Base-by-base conservation (phyloP, 345 rosid species). In the Xanthoceras sorbifolium region DNA sequence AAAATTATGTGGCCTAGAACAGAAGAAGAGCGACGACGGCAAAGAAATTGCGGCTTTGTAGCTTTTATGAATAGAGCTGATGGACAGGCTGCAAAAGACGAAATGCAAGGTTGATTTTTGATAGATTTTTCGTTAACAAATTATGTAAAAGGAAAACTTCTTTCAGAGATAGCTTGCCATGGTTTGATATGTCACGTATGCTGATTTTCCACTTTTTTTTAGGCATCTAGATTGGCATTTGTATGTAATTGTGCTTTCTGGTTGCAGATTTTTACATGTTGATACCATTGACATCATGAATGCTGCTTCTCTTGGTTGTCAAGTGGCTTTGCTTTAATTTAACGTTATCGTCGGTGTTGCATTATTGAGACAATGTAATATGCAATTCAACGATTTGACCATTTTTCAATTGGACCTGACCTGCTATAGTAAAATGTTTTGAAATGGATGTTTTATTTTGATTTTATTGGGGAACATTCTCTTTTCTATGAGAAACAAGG, bases 1-100 rank as follows among this genome's bases (percentile, higher is more conserved):
- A 94, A 96, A 85, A 96, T 96, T 85, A 96, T 96, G 98, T 96
- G 99, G 98, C 98, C 98, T 62, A 86, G 99, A 87, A 94, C 98
- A 63, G 99, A 96, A 60, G 99, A 97, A 81, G 99, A 97, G 87
- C 79, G 88, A 67, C 91, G 92, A 75, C 88, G 98, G 69, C 97
- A 94, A 85, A 88, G 99, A 85, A 92, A 94, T 83, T 94, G 98
- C 80, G 99, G 97, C 40, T 94, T 97, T 82, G 99, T 94, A 70
- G 94, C 99, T 70, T 97, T 97, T 83, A 94, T 97, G 99, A 89
- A 92, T 71, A 88, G 99, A 86, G 90, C 89, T 77, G 98, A 97
- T 84, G 99, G 97, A 73, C 99, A 97, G 84, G 99, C 98, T 79
- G 99, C 99, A 64, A 92, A 94, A 88, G 98, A 97, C 70, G 99